Evolutionary conservation across 1,284 basidiomycete genomes (phyloP), one percentile per base, ranked within the genome.

Genomic region (Boletus calvinii): DNA sequence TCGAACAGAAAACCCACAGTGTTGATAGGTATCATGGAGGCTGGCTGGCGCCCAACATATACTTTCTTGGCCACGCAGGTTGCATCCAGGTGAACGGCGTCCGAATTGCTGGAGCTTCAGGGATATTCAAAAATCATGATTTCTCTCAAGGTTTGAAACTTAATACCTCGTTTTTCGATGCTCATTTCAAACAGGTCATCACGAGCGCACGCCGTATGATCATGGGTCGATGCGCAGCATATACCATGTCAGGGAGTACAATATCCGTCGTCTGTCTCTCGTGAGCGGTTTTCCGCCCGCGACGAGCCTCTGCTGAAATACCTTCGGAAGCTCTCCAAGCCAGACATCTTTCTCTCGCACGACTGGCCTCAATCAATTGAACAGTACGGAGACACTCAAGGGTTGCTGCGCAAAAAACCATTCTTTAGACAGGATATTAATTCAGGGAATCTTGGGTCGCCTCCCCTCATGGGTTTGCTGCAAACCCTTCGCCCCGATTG

Each of bases 31-130:
- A 94, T 67, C 90, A 97, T 62, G 94, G 94, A 29, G 94, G 94
- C 15, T 97, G 94, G 96, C 72, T 98, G 13, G 97, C 97, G 0
- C 92, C 92, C 2, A 96, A 97, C 66, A 97, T 99, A 50, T 99
- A 98, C 74, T 99, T 92, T 68, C 81, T 99, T 6, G 97, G 97
- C 0, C 84, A 89, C 56, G 93, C 94, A 7, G 96, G 96, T 0
- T 92, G 90, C 51, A 81, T 99, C 0, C 81, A 89, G 46, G 86
- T 98, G 30, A 87, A 94, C 61, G 94, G 92, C 0, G 59, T 98
- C 32, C 79, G 90, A 11, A 92, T 99, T 34, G 85, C 88, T 10
- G 96, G 96, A 7, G 84, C 89, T 4, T 96, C 93, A 9, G 96
- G 97, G 5, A 99, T 99, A 49, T 98, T 87, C 77, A 97, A 97